Evolutionary conservation across 2,329 filamentous ascomycete species (phyloP).

Genomic region (Raffaelea ambrosiae): DNA sequence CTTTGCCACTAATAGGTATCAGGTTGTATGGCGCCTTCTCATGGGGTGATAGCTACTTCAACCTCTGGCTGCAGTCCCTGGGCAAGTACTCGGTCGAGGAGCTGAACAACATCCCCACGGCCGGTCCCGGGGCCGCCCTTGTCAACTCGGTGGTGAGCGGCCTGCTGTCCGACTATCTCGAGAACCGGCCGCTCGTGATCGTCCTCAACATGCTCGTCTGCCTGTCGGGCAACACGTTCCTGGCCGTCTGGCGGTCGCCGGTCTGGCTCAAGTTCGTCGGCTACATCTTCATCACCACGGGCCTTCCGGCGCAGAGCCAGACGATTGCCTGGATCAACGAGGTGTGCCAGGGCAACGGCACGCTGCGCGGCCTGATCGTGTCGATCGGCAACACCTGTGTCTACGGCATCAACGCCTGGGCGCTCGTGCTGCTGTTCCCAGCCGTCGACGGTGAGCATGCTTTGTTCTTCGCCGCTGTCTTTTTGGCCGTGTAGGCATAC

Average conservation of each 20-base stretch:
- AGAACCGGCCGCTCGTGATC: background rate
- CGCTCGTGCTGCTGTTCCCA: background rate
- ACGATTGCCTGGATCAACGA: constrained; percentile 8
- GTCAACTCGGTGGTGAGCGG: constrained; percentile 1
- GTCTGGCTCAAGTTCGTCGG: constrained; percentile 3
- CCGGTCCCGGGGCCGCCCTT: background rate
- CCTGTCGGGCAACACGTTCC: background rate
- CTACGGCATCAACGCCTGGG: constrained; percentile 1
- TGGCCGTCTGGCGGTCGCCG: constrained; percentile 3
- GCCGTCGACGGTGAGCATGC: constrained; percentile 1
- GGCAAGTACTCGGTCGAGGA: background rate
- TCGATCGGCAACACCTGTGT: constrained; percentile 1
- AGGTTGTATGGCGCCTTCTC: background rate
- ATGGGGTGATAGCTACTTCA: constrained; percentile 1
- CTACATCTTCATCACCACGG: constrained; percentile 5
- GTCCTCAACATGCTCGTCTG: background rate
- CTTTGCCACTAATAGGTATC: too few relatives aligned
- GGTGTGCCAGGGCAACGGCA: constrained; percentile 3
- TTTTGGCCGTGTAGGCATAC: too few relatives aligned
- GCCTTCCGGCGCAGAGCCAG: background rate
- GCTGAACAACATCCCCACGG: constrained; percentile 2
- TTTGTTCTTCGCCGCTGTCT: too few relatives aligned
- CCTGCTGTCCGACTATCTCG: background rate
- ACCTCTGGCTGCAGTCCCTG: background rate
- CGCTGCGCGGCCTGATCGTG: background rate